Evolutionary conservation across 768 basidiomycete species (phyloP), one percentile per base, ranked within the genome.

Genomic region (Trametes cinnabarina): DNA sequence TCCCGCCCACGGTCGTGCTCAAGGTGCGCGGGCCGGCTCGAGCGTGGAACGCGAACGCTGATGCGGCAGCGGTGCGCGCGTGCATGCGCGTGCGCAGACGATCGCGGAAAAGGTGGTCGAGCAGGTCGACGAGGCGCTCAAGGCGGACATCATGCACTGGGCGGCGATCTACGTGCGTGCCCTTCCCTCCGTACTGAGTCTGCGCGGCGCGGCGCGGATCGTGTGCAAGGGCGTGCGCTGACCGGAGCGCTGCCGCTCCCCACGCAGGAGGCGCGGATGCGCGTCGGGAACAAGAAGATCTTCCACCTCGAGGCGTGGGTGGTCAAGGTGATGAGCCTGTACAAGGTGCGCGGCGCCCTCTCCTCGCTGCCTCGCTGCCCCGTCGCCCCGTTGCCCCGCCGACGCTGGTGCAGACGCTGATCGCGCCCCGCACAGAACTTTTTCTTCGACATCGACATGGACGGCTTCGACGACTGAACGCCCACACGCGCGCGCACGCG

Each of bases 281-380:
- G 93, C n/a, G 78, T 87, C 53, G 96, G 96, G 4, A 83, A 84
- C 68, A 92, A 92, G 72, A 89, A 98, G 73, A 98, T 99, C 50
- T 98, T 88, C 72, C 96, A 99, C 68, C 81, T 99, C 41, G 96
- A 99, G 67, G 95, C 96, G 17, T 98, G 93, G 89, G 92, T 95
- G 3, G 90, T 97, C 30, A 97, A 98, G 69, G 83, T 94, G 40
- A 98, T 98, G 96, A 90, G 84, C 66, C 61, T 94, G 57, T 88
- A 92, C 65, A 94, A 94, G 78, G 91, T 90, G n/a, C n/a, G n/a
- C n/a, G n/a, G n/a, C n/a, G n/a, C n/a, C n/a, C n/a, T n/a, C n/a
- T n/a, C n/a, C n/a, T n/a, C n/a, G n/a, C n/a, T n/a, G n/a, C n/a
- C n/a, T n/a, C n/a, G n/a, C 54, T 34, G 68, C 62, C 19, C 22